Evolutionary conservation across 2,329 filamentous ascomycete species (phyloP).

Genomic region (Leptographium radiaticola): DNA sequence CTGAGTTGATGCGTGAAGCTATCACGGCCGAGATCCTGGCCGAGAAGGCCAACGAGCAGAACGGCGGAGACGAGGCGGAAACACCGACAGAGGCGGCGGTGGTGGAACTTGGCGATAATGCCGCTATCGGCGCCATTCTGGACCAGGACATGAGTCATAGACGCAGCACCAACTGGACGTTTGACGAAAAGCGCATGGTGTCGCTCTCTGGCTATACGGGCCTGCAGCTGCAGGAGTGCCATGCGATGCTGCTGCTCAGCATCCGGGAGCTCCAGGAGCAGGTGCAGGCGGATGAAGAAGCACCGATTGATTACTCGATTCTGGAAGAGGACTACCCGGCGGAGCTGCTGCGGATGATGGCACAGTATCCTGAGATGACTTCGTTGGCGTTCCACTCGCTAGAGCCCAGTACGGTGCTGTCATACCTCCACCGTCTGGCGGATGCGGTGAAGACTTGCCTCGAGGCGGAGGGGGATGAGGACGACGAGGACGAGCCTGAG

Average conservation of each 20-base stretch:
- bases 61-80: not conserved
- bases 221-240: constrained; percentile 59
- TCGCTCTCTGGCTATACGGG: constrained; percentile 64
- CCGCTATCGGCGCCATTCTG: constrained; percentile 49
- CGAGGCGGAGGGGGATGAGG: constrained; percentile 20
- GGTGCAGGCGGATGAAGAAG: not conserved
- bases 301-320: constrained; percentile 7
- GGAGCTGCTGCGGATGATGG: constrained; percentile 46
- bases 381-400: constrained; percentile 50
- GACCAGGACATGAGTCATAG: constrained; percentile 64
- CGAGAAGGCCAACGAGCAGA: not conserved
- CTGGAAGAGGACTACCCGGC: constrained; percentile 30
- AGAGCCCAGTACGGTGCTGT: constrained; percentile 56
- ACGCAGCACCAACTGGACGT: constrained; percentile 37
- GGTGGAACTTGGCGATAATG: not conserved
- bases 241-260: constrained; percentile 44
- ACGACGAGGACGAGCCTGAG: constrained; percentile 21
- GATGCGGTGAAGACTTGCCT: not conserved
- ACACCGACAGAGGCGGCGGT: not conserved
- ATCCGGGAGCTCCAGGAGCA: constrained; percentile 12
- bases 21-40: not conserved
- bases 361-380: constrained; percentile 53
- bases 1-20: constrained; percentile 19
- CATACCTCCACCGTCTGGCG: constrained; percentile 20
- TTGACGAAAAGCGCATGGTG: constrained; percentile 60